These are phyloP conservation scores for Tubosaeta sp. DNA, from an alignment of 768 basidiomycete genomes.

Conservation along the genomic window DNA sequence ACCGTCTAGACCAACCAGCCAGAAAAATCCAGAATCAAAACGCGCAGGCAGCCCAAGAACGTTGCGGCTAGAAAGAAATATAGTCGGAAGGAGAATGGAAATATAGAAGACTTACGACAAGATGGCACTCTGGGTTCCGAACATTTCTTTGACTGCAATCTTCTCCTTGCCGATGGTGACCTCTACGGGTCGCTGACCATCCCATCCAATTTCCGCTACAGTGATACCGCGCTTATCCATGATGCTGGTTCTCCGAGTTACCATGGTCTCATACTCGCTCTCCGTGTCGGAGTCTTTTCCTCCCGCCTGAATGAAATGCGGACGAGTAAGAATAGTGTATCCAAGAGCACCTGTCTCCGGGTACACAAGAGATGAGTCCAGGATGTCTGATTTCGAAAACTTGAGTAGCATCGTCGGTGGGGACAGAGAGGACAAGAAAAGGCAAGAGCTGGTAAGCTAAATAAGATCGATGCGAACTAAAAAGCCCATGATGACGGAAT, in stretches of 20 bases:
- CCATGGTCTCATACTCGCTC: conserved; percentile 20
- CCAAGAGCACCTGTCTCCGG: conserved; percentile 46
- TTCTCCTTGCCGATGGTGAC: conserved; percentile 49
- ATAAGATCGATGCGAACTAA: not conserved
- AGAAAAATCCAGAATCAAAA: conserved; percentile 58
- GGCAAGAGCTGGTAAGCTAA: not conserved
- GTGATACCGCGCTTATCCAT: conserved; percentile 37
- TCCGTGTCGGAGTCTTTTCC: conserved; percentile 29
- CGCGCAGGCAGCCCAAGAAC: conserved; percentile 56
- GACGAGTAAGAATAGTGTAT: conserved; percentile 47
- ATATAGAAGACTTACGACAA: conserved; percentile 41
- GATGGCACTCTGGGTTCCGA: conserved; percentile 51
- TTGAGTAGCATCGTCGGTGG: conserved; percentile 47
- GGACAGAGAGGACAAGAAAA: not conserved
- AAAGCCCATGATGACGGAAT: not conserved
- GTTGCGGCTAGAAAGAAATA: conserved; percentile 41
- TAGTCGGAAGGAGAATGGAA: conserved; percentile 1
- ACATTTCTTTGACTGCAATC: conserved; percentile 50
- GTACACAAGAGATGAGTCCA: conserved; percentile 51
- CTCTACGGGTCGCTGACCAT: conserved; percentile 46
- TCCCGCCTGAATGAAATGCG: conserved; percentile 26
- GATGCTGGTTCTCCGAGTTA: conserved; percentile 41
- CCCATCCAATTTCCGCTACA: conserved; percentile 51
- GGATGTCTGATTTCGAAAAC: conserved; percentile 55
- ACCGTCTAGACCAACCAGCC: conserved; percentile 53